These are phyloP conservation scores for Colletotrichum sp. DNA, from an alignment of 2,329 filamentous ascomycete species.

Conservation along the genomic window DNA sequence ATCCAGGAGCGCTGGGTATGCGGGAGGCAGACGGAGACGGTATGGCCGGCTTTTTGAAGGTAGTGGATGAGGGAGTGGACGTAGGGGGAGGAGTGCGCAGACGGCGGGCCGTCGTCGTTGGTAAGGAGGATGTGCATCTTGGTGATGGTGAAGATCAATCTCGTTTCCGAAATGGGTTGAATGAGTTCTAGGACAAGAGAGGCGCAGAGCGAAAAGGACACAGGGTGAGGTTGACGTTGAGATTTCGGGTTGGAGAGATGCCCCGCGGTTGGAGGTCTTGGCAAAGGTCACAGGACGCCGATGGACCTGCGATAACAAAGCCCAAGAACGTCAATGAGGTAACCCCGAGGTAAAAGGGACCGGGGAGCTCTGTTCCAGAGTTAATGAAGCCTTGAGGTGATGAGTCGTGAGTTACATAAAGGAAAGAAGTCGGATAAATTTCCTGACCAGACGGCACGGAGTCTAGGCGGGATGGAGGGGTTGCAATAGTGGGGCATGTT, in stretches of 20 bases:
- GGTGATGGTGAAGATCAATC: background rate
- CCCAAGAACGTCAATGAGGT: background rate
- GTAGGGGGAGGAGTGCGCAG: slow-evolving; percentile 79
- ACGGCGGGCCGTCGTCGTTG: slow-evolving; percentile 85
- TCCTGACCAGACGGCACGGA: background rate
- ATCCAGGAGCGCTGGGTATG: slow-evolving; percentile 97
- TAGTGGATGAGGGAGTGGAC: slow-evolving; percentile 75
- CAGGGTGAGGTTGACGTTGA: background rate
- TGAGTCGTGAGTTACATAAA: slow-evolving; percentile 8
- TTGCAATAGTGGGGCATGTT: slow-evolving; percentile 16
- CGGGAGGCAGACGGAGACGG: slow-evolving; percentile 90
- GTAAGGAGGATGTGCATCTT: slow-evolving; percentile 69
- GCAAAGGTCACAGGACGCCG: background rate
- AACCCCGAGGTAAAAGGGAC: background rate
- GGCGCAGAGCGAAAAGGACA: background rate
- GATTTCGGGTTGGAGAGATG: background rate
- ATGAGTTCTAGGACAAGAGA: background rate
- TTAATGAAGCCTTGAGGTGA: background rate
- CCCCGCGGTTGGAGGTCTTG: background rate
- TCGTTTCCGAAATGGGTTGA: background rate
- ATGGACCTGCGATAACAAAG: background rate
- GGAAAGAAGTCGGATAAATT: background rate
- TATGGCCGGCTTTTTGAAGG: slow-evolving; percentile 77
- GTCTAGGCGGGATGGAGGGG: background rate
- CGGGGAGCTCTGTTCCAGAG: background rate